Conservation (phyloP, 164 flowering plant species). For the Stephania yunnanensis region DNA sequence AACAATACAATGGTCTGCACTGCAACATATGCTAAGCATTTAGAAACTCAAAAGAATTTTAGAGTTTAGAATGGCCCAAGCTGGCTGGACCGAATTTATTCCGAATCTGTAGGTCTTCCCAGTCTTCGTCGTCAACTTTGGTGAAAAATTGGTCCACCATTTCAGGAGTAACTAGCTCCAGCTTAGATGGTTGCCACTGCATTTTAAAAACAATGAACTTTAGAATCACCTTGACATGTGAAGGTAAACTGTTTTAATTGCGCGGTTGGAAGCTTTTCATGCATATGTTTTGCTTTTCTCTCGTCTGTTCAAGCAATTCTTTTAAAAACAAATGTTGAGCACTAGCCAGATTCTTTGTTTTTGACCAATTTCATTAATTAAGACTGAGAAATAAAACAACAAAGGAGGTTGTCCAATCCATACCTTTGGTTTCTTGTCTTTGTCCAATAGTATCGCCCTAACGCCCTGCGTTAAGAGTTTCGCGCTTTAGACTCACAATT, state of each 20-base stretch:
- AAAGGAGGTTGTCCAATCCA: not conserved
- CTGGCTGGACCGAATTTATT: not conserved
- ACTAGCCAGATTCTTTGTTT: no score
- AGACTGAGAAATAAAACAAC: not conserved
- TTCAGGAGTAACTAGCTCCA: conserved; percentile 4
- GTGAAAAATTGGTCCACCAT: conserved; percentile 3
- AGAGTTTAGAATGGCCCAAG: not conserved
- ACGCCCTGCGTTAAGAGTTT: conserved; percentile 33
- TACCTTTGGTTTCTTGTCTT: conserved; percentile 45
- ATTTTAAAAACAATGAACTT: not conserved
- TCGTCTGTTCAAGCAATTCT: no score
- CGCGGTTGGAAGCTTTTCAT: no score
- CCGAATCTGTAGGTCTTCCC: conserved; percentile 4
- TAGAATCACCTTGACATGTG: no score
- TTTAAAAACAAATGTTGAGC: no score
- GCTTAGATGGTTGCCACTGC: not conserved
- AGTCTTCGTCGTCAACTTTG: conserved; percentile 9
- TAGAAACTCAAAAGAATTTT: not conserved
- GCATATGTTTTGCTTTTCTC: no score
- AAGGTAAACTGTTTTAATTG: no score
- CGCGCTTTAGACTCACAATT: not conserved
- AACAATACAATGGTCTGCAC: no score
- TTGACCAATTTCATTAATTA: not conserved
- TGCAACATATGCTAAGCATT: no score
- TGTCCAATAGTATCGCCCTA: conserved; percentile 57